Evolutionary conservation across 2,329 filamentous ascomycete species (phyloP).

Genomic region (Phyllosticta paracitricarpa): DNA sequence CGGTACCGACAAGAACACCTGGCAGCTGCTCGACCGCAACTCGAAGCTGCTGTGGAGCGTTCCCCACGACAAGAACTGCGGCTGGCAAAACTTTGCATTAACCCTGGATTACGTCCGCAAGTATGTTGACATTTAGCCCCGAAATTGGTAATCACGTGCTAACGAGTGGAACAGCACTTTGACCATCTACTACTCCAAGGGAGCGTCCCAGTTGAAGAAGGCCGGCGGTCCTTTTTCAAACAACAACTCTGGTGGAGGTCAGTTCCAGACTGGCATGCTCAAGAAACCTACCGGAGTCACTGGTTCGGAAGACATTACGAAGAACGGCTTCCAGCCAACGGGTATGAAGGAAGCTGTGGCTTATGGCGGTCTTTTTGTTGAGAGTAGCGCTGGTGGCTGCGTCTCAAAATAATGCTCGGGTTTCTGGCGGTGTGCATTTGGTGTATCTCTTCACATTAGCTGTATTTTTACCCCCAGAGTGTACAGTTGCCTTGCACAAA

Average conservation of each 20-base stretch:
- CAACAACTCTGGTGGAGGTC: constrained; percentile 47
- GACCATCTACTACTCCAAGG: constrained; percentile 48
- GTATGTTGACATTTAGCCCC: constrained; percentile 26
- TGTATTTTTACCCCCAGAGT: not conserved
- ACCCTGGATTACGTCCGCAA: constrained; percentile 47
- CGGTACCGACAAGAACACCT: constrained; percentile 38
- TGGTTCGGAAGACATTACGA: constrained; percentile 31
- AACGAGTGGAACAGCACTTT: constrained; percentile 35
- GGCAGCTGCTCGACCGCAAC: constrained; percentile 30
- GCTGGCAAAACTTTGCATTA: constrained; percentile 54
- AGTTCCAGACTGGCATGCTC: constrained; percentile 53
- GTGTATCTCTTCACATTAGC: not conserved
- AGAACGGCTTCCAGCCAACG: constrained; percentile 24
- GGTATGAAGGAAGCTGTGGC: constrained; percentile 30
- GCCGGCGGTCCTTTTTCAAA: constrained; percentile 40
- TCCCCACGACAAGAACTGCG: constrained; percentile 36
- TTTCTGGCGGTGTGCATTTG: not conserved
- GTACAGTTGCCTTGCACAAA: not conserved
- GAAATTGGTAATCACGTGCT: not conserved
- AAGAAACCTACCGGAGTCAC: constrained; percentile 46
- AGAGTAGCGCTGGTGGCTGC: constrained; percentile 26
- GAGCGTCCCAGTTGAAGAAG: constrained; percentile 33
- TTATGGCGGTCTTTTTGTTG: constrained; percentile 30
- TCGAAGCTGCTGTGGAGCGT: constrained; percentile 38
- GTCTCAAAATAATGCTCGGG: constrained; percentile 19